Evolutionary conservation across 768 basidiomycete species (phyloP), one percentile per base, ranked within the genome.

Genomic region (Dentipellis sp.): DNA sequence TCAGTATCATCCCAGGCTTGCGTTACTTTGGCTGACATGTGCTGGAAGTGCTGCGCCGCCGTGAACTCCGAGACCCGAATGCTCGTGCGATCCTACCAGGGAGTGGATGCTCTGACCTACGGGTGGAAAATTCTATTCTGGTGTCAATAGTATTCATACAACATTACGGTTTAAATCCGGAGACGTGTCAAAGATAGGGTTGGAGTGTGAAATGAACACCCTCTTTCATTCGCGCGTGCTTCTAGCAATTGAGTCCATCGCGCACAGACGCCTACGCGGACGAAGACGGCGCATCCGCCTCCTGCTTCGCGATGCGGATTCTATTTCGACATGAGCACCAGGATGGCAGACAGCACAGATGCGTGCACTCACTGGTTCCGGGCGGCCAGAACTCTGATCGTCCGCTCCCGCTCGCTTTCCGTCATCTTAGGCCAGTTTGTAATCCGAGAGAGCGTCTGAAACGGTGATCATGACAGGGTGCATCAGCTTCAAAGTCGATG

Each of bases 391-490:
- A 61, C 60, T n/a, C 58, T 53, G 17, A 62, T 47, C 3, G 54
- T 59, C 10, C 61, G 55, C 56, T 56, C 53, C 8, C 56, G 49
- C 51, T 62, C 61, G 16, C 38, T 14, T 1, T 39, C 49, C 17
- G 58, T 57, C 61, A 59, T 56, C 1, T 62, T 39, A 21, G 55
- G 50, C 58, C 58, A 59, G 34, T 55, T 62, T 3, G 56, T 57
- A 34, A 59, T 61, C 14, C 53, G 58, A 16, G 55, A 61, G 22
- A 59, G 40, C 14, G 61, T 59, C 61, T 59, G 46, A 4, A 22
- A 50, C 22, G 37, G 39, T 11, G 2, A 46, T 12, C 17, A 22
- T 50, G 46, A 37, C 53, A 48, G 47, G 47, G 19, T 34, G 17
- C 29, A 55, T 58, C 36, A 48, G 12, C 21, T 8, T 34, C 9